phyloP scores from a whole-genome alignment of 2,329 filamentous ascomycete genomes.

The Aspergillus melleus region DNA sequence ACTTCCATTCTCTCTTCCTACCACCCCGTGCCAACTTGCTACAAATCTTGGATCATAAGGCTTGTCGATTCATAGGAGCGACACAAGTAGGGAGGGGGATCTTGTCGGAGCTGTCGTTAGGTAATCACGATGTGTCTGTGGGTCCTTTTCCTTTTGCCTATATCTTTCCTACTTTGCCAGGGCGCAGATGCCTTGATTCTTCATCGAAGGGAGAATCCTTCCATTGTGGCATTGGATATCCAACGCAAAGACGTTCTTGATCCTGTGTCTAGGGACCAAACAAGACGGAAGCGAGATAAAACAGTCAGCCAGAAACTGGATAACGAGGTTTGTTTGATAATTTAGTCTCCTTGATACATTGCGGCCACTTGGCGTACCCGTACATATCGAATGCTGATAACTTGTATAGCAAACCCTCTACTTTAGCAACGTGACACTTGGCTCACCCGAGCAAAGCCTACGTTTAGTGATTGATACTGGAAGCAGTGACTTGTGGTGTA shows the following conservation, averaged over 20 bases:
- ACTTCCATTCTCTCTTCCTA: no score
- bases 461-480: constrained; percentile 63
- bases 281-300: constrained; percentile 44
- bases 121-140: constrained; percentile 2
- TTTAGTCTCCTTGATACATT: neutral
- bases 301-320: constrained; percentile 50
- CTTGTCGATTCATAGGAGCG: neutral
- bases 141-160: constrained; percentile 14
- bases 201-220: constrained; percentile 38
- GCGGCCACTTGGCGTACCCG: no score
- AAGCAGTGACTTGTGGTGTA: constrained; percentile 64
- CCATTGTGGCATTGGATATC: constrained; percentile 53
- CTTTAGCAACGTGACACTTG: constrained; percentile 58
- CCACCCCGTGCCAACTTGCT: no score
- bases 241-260: constrained; percentile 49
- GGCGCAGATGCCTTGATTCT: constrained; percentile 28
- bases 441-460: constrained; percentile 57
- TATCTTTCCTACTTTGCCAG: constrained; percentile 17
- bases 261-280: constrained; percentile 48
- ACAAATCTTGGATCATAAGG: neutral
- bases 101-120: no score
- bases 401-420: constrained; percentile 54
- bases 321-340: constrained; percentile 49
- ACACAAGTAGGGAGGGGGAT: neutral
- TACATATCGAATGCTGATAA: neutral